phyloP scores from a whole-genome alignment of 2,329 filamentous ascomycete species.

The Talaromyces sp. region DNA sequence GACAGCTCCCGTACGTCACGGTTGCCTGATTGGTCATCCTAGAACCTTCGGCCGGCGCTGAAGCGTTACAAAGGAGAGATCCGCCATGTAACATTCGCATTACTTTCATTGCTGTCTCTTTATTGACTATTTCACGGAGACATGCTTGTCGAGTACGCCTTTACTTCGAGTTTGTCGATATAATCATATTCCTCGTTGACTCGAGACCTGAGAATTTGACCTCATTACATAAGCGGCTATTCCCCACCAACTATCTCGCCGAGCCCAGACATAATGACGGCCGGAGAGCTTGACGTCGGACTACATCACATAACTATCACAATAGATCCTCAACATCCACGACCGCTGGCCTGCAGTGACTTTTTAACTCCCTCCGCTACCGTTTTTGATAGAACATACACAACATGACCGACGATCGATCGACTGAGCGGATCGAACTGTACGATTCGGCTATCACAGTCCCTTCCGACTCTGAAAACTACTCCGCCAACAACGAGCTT shows the following conservation, averaged over 20 bases:
- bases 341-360: neutral
- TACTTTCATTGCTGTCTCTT: neutral
- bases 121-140: neutral
- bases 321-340: slow-evolving; percentile 10
- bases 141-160: too few species aligned
- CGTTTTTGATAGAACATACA: too few species aligned
- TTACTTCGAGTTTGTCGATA: neutral
- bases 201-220: neutral
- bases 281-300: slow-evolving; percentile 6
- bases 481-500: slow-evolving; percentile 41
- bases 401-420: slow-evolving; percentile 34
- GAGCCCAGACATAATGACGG: neutral
- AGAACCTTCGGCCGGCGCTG: slow-evolving; percentile 20
- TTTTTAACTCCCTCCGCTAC: too few species aligned
- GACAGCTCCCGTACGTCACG: slow-evolving; percentile 33
- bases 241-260: slow-evolving; percentile 5
- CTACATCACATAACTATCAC: slow-evolving; percentile 10
- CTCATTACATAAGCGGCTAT: slow-evolving; percentile 12
- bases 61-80: neutral
- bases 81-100: neutral
- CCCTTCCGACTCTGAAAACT: slow-evolving; percentile 48
- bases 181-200: neutral
- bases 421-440: slow-evolving; percentile 35
- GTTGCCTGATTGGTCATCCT: slow-evolving; percentile 35
- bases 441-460: slow-evolving; percentile 44